Percentiles rank a stretch among this genome's conserved stretches.
Conservation (phyloP, 1,284 basidiomycete species). For the Fomitopsis betulina region DNA sequence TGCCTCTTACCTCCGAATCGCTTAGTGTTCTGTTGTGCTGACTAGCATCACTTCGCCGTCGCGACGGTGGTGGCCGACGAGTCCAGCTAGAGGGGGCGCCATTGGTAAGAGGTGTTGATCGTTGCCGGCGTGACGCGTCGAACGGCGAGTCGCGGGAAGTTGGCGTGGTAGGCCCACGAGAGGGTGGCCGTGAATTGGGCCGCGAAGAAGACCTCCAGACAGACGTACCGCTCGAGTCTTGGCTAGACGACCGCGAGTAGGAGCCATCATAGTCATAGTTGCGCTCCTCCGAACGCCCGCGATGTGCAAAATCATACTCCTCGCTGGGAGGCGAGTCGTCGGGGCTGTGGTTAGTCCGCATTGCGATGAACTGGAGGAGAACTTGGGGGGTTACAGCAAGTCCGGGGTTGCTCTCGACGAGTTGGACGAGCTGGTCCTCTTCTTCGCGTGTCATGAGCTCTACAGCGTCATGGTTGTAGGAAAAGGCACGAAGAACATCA, state of each 20-base stretch:
- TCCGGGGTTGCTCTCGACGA: constrained; percentile 56
- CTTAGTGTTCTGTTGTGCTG: constrained; percentile 42
- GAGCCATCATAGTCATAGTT: constrained; percentile 28
- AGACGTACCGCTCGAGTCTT: constrained; percentile 43
- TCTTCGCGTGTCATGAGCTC: constrained; percentile 58
- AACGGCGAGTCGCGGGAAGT: constrained; percentile 47
- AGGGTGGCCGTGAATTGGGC: constrained; percentile 12
- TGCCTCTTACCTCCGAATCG: constrained; percentile 60
- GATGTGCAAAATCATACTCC: constrained; percentile 13
- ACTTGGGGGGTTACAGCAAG: constrained; percentile 65
- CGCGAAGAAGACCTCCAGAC: constrained; percentile 35
- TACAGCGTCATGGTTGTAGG: constrained; percentile 49
- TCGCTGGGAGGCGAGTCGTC: constrained; percentile 27
- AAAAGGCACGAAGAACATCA: constrained; percentile 59
- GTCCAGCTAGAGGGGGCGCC: constrained; percentile 70
- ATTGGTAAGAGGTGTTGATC: constrained; percentile 51
- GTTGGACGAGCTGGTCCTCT: constrained; percentile 46
- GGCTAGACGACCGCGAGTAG: constrained; percentile 55
- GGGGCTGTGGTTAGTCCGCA: constrained; percentile 42
- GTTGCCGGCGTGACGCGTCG: constrained; percentile 59
- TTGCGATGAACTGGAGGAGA: constrained; percentile 60
- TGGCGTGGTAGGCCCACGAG: constrained; percentile 39
- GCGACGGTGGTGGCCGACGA: constrained; percentile 55
- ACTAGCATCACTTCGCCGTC: constrained; percentile 67
- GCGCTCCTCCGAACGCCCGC: constrained; percentile 31